Base-by-base conservation (phyloP, 176 grass and related monocot genomes). In the Rhynchospora breviuscula region DNA sequence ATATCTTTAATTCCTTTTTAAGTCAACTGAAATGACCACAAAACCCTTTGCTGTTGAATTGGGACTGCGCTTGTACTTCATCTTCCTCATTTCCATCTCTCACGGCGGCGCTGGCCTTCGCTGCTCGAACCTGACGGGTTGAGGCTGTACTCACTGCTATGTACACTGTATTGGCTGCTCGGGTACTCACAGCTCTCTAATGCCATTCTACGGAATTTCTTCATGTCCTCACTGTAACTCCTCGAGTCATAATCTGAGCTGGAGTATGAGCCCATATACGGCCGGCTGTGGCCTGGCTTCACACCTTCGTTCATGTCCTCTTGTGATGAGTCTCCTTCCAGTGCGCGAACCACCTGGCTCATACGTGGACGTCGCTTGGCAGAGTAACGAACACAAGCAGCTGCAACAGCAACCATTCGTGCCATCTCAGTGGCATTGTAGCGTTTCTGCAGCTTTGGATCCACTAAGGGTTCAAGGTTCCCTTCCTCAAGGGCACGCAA, bases 141-240 rank as follows among this genome's bases (percentile, higher is more conserved):
- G 86, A 40, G 90, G 17, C 79, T 88, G 25, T 90, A 79, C 25
- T 97, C 94, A 59, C 80, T 83, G 51, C 90, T 87, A 2, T 76
- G 94, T 2, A 85, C 94, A 10, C 94, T 90, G 23, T 84, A 87
- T 15, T 91, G 84, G 74, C 88, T 89, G 84, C 86, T 89, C 22
- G 84, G 72, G 31, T 87, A 22, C 17, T 86, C 78, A 84, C 82
- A 51, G 58, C 81, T 87, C 6, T 77, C 79, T 1, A 97, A 9
- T 10, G 91, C 94, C 91, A 97, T 92, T 90, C 89, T 94, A 60
- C 85, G 84, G 74, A 94, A 97, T 63, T 92, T 94, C 91, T 93
- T 97, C 91, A 97, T 77, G 35, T 97, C 91, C 9, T 97, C 91
- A 12, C 89, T 97, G 83, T 94, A 94, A 74, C 87, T 91, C 18